Evolutionary conservation across 805 yeast species (phyloP).

Genomic region (Nakazawaea wickerhamii): DNA sequence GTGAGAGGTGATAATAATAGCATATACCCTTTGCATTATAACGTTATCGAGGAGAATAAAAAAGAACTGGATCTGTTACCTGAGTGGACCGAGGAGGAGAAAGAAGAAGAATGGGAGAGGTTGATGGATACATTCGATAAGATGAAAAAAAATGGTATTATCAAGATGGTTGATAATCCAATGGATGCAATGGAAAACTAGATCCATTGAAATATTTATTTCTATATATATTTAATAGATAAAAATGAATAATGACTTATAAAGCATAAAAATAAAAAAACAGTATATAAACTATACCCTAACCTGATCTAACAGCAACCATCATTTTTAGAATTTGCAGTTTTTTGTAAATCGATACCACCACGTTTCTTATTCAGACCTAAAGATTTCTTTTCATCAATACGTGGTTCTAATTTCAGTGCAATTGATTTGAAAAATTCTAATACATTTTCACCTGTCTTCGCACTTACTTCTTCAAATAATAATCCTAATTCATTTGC

Average conservation of each 20-base stretch:
- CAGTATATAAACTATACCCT: background rate
- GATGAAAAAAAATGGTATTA: conserved; percentile 12
- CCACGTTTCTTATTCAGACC: background rate
- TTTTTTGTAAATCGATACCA: conserved; percentile 11
- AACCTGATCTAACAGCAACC: conserved; percentile 10
- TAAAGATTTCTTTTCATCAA: conserved; percentile 4
- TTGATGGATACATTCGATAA: conserved; percentile 12
- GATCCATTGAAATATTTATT: no score
- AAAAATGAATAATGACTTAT: background rate
- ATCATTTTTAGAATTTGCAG: background rate
- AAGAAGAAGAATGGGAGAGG: conserved; percentile 12
- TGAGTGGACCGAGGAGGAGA: conserved; percentile 11
- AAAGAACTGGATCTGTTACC: conserved; percentile 4
- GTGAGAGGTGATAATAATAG: background rate
- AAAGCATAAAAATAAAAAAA: background rate
- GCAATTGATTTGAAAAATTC: conserved; percentile 48
- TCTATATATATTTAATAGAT: no score
- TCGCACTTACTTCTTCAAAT: conserved; percentile 55
- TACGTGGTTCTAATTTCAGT: conserved; percentile 27
- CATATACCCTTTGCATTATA: conserved; percentile 10
- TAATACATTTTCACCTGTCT: conserved; percentile 46
- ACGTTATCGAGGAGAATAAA: conserved; percentile 8
- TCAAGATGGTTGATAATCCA: conserved; percentile 11
- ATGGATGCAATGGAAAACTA: conserved; percentile 6
- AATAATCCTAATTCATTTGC: conserved; percentile 46